Evolutionary conservation across 2,329 filamentous ascomycete species (phyloP).

Genomic region (Grosmannia serpens): DNA sequence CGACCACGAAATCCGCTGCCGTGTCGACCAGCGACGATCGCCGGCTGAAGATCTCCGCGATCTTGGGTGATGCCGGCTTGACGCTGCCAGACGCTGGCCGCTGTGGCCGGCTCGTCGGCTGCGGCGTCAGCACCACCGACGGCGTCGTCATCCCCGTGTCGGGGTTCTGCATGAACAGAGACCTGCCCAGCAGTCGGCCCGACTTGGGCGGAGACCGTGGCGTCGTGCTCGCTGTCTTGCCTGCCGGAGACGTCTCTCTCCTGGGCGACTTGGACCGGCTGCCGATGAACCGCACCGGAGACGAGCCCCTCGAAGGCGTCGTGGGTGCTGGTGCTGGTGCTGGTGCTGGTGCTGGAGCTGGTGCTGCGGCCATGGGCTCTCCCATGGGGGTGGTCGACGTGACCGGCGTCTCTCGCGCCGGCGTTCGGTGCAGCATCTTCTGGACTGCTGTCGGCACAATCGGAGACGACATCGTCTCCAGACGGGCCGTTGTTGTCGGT

Average conservation of each 20-base stretch:
- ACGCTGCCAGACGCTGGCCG: conserved; percentile 55
- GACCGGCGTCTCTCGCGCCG: conserved; percentile 3
- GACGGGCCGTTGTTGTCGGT: not conserved
- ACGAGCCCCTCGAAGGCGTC: conserved; percentile 4
- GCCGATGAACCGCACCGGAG: conserved; percentile 11
- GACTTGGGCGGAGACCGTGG: conserved; percentile 18
- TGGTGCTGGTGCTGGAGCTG: not conserved
- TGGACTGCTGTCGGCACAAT: conserved; percentile 33
- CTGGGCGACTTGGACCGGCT: conserved; percentile 14
- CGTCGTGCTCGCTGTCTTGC: conserved; percentile 16
- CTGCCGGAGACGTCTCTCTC: not conserved
- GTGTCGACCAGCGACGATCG: conserved; percentile 60
- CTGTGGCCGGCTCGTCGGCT: conserved; percentile 47
- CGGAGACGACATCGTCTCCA: not conserved
- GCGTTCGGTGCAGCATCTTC: conserved; percentile 38
- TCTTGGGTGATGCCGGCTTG: conserved; percentile 64
- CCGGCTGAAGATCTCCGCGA: conserved; percentile 59
- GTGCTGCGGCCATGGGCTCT: not conserved
- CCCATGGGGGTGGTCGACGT: not conserved
- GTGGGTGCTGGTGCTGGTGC: not conserved
- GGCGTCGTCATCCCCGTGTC: conserved; percentile 48
- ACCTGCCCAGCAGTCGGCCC: conserved; percentile 15
- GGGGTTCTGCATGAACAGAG: conserved; percentile 42
- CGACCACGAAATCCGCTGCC: conserved; percentile 51
- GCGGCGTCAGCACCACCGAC: conserved; percentile 51